Evolutionary conservation across 805 yeast genomes (phyloP), one percentile per base, ranked within the genome.

Genomic region (Yarrowia bubula): DNA sequence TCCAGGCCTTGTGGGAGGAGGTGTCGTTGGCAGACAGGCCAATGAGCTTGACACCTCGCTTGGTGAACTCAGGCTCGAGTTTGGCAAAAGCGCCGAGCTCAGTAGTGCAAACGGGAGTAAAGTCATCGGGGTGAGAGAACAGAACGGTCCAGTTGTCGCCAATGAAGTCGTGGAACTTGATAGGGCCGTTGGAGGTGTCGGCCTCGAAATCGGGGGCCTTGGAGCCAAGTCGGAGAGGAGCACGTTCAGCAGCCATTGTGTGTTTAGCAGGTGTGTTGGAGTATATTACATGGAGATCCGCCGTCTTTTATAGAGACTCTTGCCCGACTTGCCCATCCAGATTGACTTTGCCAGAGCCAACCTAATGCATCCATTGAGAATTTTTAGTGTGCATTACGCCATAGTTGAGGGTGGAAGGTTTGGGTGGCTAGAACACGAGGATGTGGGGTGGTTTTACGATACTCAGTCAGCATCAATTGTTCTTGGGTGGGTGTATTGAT

Each of bases 91-190:
- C 97, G 71, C 97, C 97, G 75, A 92, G 83, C 82, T 92, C 98
- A 66, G 97, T 92, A 74, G 97, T 92, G 80, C 98, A 92, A 66
- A 92, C 97, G 55, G 98, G 98, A 18, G 98, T 92, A 84, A 90
- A 92, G 77, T 92, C 98, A 69, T 91, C 97, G 69, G 98, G 98
- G 78, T 92, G 98, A 13, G 97, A 90, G 80, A 92, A 92, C 70
- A 92, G 81, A 61, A 92, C 87, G 65, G 87, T 87, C 98, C 98
- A 92, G 37, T 86, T 82, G 78, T 89, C 85, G 53, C 93, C 96
- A 71, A 91, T 81, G 82, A 81, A 92, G 70, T 92, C 87, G 81
- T 92, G 93, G 86, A 92, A 91, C 71, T 88, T 84, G 75, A 92
- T 84, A 69, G 86, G 85, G 67, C 98, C 98, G 70, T 83, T 83